Conservation (phyloP, 2,329 filamentous ascomycete genomes). For the Curvularia eragrostidis region DNA sequence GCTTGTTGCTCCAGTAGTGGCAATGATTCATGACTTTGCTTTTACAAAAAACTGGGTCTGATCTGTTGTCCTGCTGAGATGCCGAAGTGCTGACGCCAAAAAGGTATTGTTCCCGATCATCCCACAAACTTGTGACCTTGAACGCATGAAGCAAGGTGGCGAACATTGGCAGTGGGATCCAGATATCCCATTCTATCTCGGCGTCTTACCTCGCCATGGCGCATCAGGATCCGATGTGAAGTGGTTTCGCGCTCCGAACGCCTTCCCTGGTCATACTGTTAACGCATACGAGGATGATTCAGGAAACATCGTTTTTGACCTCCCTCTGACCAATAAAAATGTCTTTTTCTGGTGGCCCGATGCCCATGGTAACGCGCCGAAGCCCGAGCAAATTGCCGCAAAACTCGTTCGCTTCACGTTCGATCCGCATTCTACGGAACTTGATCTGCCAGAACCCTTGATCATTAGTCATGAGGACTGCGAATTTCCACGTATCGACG, state of each 20-base stretch:
- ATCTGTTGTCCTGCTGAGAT: slow-evolving; percentile 17
- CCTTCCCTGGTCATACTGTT: slow-evolving; percentile 48
- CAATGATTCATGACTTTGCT: slow-evolving; percentile 54
- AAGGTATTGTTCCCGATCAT: slow-evolving; percentile 3
- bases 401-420: slow-evolving; percentile 42
- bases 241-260: slow-evolving; percentile 50
- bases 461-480: slow-evolving; percentile 42
- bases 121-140: slow-evolving; percentile 33
- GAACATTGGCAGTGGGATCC: slow-evolving; percentile 53
- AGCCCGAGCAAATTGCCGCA: slow-evolving; percentile 26
- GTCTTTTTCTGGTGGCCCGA: slow-evolving; percentile 56
- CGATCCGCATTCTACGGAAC: slow-evolving; percentile 33
- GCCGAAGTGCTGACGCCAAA: neutral
- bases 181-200: slow-evolving; percentile 33
- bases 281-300: slow-evolving; percentile 40
- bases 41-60: slow-evolving; percentile 50
- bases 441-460: slow-evolving; percentile 31
- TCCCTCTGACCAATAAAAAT: slow-evolving; percentile 50
- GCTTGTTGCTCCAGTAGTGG: slow-evolving; percentile 47
- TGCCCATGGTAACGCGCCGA: slow-evolving; percentile 44
- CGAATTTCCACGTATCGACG: slow-evolving; percentile 54
- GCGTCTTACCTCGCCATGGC: slow-evolving; percentile 33
- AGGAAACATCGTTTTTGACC: slow-evolving; percentile 45
- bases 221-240: slow-evolving; percentile 17
- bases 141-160: slow-evolving; percentile 49